phyloP scores from a whole-genome alignment of 1,139 yeast species.

The Blastobotrys illinoisensis region DNA sequence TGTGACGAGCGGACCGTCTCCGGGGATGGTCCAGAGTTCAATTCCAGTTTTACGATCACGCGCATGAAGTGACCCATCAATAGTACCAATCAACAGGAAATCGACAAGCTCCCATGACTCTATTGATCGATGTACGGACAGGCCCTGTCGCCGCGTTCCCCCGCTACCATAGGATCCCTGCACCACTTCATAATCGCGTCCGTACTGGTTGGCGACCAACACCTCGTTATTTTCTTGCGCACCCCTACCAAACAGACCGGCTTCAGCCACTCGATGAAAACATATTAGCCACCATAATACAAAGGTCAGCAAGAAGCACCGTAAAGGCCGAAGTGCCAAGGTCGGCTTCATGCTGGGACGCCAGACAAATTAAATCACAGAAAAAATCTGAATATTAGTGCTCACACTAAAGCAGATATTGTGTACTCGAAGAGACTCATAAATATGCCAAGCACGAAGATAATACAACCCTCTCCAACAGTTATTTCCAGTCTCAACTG shows the following conservation, averaged over 20 bases:
- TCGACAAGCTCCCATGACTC: slow-evolving; percentile 57
- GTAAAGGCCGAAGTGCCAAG: not conserved
- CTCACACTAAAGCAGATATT: not conserved
- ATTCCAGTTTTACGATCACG: slow-evolving; percentile 73
- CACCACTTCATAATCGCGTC: not conserved
- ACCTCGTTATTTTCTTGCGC: not conserved
- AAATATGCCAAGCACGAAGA: not conserved
- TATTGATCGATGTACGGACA: slow-evolving; percentile 25
- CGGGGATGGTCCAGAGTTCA: slow-evolving; percentile 67
- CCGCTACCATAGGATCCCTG: not conserved
- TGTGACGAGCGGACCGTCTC: slow-evolving; percentile 36
- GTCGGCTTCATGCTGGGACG: not conserved
- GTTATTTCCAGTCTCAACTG: not conserved
- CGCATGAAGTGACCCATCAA: slow-evolving; percentile 87
- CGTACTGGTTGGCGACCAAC: not conserved
- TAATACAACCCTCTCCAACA: not conserved
- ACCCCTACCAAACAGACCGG: not conserved
- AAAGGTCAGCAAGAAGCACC: not conserved
- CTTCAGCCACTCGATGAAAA: not conserved
- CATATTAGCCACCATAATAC: not conserved
- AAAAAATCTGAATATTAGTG: not conserved
- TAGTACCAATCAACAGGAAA: slow-evolving; percentile 65
- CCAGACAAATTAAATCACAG: not conserved
- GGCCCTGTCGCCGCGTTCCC: not conserved
- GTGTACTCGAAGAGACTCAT: not conserved